Evolutionary conservation across 2,329 filamentous ascomycete species (phyloP), one percentile per base, ranked within the genome.

Genomic region (Arthrobotrys megalospora): DNA sequence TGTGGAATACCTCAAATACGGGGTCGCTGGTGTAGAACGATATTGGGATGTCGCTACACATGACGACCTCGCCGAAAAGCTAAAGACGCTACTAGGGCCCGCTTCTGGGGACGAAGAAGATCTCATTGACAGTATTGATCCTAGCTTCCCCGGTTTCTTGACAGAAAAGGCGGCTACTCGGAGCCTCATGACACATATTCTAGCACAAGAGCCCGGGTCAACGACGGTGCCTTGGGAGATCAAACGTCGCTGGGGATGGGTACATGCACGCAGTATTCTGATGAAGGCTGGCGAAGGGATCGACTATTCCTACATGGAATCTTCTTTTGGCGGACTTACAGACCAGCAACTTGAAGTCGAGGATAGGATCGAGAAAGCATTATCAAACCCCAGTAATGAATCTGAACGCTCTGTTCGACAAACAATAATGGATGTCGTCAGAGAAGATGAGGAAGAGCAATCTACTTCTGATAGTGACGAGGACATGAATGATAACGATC

Each of bases 261-360:
- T 88, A 67, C 88, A 91, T 14, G 89, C 87, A 0, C 85, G 89
- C 69, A 88, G 89, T 0, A 80, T 91, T 1, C 82, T 92, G 55
- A 86, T 90, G 85, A 88, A 88, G 80, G 87, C 87, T 19, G 87
- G 86, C 0, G 86, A 87, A 78, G 86, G 86, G 1, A 85, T 91
- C 53, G 87, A 88, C 48, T 90, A 88, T 82, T 84, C 85, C 14
- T 87, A 87, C 79, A 87, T 90, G 19, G 89, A 90, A 81, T 86
- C 86, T 36, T 88, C 89, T 3, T 91, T 90, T 83, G 89, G 90
- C 36, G 90, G 90, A 0, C 47, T 78, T n/a, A 43, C 66, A 12
- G 75, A 78, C 21, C 82, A 88, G n/a, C 87, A 87, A 5, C 84
- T 86, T 11, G 83, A 84, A 1, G 81, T 87, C 47, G 83, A 82